Percentiles rank a stretch among this genome's conserved stretches.
Evolutionary conservation across 495 filamentous ascomycete genomes (phyloP).

Genomic region (Hapsidospora chrysogenum): DNA sequence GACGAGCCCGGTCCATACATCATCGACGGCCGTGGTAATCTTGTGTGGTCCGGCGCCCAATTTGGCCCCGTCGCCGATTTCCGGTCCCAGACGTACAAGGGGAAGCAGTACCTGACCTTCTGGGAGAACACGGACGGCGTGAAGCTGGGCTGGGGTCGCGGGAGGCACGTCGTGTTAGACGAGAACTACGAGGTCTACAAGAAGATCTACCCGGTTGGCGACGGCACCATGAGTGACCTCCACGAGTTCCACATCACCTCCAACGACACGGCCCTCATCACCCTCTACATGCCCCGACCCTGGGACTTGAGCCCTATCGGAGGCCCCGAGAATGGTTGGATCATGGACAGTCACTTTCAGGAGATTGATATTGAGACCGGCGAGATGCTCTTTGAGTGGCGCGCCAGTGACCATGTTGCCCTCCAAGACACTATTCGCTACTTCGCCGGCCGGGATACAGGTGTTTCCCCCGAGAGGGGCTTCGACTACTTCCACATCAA

Average conservation of each 20-base stretch:
- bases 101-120: slow-evolving; percentile 7
- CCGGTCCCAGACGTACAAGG: slow-evolving; percentile 6
- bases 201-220: slow-evolving; percentile 4
- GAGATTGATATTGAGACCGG: slow-evolving; percentile 8
- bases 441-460: slow-evolving; percentile 4
- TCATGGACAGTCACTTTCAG: slow-evolving; percentile 10
- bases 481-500: slow-evolving; percentile 28
- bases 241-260: slow-evolving; percentile 8
- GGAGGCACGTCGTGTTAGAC: slow-evolving; percentile 7
- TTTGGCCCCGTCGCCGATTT: slow-evolving; percentile 8
- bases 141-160: slow-evolving; percentile 4
- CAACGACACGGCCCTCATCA: slow-evolving; percentile 4
- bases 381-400: slow-evolving; percentile 20
- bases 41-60: not conserved
- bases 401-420: slow-evolving; percentile 8
- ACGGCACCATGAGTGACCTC: slow-evolving; percentile 1
- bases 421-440: slow-evolving; percentile 9
- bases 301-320: slow-evolving; percentile 6
- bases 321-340: slow-evolving; percentile 5
- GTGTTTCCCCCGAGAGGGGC: not conserved
- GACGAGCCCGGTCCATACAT: not conserved
- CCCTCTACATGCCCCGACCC: slow-evolving; percentile 4
- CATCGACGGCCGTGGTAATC: not conserved
- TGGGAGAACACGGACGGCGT: slow-evolving; percentile 6
- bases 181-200: slow-evolving; percentile 6